These are phyloP conservation scores for Larix kaempferi DNA, from an alignment of 75 land plant species.

Conservation along the genomic window DNA sequence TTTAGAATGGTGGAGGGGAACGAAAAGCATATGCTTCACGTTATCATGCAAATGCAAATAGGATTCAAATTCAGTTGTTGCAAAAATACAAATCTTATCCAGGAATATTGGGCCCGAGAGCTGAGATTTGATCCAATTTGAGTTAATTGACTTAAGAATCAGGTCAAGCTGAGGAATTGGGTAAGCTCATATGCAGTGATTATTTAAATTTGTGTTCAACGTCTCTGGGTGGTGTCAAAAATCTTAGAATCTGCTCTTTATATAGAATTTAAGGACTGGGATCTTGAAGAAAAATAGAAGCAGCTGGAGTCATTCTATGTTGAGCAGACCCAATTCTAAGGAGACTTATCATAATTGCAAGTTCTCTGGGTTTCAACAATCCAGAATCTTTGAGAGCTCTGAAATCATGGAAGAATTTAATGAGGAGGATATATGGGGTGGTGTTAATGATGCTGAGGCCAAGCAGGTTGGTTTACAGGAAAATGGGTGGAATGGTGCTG, in stretches of 20 bases:
- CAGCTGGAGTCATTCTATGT: not conserved
- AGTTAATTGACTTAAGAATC: not conserved
- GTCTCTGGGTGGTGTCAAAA: too few relatives aligned
- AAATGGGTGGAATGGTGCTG: not conserved
- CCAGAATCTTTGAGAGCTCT: not conserved
- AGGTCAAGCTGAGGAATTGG: not conserved
- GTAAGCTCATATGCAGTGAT: not conserved
- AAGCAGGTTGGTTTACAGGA: not conserved
- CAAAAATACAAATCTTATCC: too few relatives aligned
- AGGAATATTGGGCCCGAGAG: too few relatives aligned
- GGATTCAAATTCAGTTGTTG: too few relatives aligned
- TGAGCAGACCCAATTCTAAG: not conserved
- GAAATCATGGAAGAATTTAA: not conserved
- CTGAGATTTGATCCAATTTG: too few relatives aligned
- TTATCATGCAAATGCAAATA: too few relatives aligned
- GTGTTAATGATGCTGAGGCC: not conserved
- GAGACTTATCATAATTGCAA: not conserved
- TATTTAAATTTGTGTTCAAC: too few relatives aligned
- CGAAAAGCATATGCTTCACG: too few relatives aligned
- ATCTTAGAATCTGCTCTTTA: too few relatives aligned
- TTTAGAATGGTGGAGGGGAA: too few relatives aligned
- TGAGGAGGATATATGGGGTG: conserved; percentile 1
- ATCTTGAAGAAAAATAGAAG: not conserved
- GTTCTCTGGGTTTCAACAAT: not conserved
- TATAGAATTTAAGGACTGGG: not conserved